These are phyloP conservation scores for Penicillium sp. DNA, from an alignment of 2,329 filamentous ascomycete genomes.

Conservation along the genomic window DNA sequence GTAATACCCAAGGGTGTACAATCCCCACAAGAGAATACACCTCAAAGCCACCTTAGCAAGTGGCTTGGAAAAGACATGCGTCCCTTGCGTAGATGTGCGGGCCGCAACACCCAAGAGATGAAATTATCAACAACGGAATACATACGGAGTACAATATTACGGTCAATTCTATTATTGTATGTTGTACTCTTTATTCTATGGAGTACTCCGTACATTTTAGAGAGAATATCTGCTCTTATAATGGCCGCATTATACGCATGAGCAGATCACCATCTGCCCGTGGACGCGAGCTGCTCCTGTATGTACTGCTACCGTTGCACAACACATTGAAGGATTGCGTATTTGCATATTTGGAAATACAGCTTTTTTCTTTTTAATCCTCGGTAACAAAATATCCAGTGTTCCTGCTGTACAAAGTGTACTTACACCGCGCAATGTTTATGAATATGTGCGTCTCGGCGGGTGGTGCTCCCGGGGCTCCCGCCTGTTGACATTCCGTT, in stretches of 20 bases:
- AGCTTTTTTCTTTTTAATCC: background rate
- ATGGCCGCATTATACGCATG: background rate
- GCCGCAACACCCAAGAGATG: constrained; percentile 1
- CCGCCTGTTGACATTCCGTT: constrained; percentile 7
- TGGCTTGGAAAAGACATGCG: constrained; percentile 6
- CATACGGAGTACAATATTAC: background rate
- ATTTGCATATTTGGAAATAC: background rate
- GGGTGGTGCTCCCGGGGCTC: background rate
- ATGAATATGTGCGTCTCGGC: background rate
- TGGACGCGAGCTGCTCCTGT: background rate
- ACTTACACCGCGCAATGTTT: background rate
- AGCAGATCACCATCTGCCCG: background rate
- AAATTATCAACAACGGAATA: constrained; percentile 3
- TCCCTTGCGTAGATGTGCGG: constrained; percentile 12
- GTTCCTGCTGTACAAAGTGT: background rate
- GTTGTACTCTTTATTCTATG: background rate
- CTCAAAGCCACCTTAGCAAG: background rate
- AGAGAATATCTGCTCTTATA: background rate
- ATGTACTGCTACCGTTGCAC: background rate
- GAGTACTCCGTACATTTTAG: background rate
- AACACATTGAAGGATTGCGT: background rate
- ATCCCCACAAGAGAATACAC: background rate
- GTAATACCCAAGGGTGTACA: background rate
- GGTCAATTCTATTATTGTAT: background rate
- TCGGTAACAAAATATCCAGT: background rate